Base-by-base conservation (phyloP, 192 early-diverging fungal genomes). In the Linnemannia schmuckeri region DNA sequence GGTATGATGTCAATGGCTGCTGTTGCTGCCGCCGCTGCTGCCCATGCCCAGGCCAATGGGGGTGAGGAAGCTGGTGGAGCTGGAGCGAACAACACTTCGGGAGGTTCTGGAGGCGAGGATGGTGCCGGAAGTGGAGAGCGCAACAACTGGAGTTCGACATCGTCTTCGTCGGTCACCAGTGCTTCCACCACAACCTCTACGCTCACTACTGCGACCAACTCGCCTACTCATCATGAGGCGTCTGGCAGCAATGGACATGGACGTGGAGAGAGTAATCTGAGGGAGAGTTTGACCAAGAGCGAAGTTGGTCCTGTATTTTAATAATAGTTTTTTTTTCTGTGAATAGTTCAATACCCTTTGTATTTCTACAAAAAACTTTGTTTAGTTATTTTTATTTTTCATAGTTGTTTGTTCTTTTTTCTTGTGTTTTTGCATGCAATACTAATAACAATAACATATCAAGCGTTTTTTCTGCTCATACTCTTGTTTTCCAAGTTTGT, bases 271-370 rank as follows among this genome's bases (percentile, higher is more conserved):
- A 66, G 61, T 13, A 66, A 30, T 33, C 33, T 66, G 10, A 66
- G 61, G 30, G 30, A 76, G 33, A 54, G 69, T 30, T 68, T 86
- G 79, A 22, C 77, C 69, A 85, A 85, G 75, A 35, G 75, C 10
- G 84, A 86, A 18, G 84, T 86, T 75, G 78, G 57, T 7, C 75
- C 79, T 77, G 84, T 86, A 77, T 86, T 80, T 81, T 86, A 86
- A 76, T 52, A 54, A 49, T 70, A 70, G 4, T 66, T 15, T 70
- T 52, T 1, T 49, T 52, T 52, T 22, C 49, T 52, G 49, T 52
- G 49, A 52, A 52, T 52, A 52, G 15, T 52, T 52, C 47, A 13
- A 49, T 49, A 49, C 20, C 20, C 20, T 52, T 18, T 52, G 44
- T 46, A 46, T 3, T 52, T 52, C 17, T 18, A 18, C 49, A 52